Evolutionary conservation across 1,139 yeast genomes (phyloP), one percentile per base, ranked within the genome.

Genomic region (Yamadazyma jaroonii): DNA sequence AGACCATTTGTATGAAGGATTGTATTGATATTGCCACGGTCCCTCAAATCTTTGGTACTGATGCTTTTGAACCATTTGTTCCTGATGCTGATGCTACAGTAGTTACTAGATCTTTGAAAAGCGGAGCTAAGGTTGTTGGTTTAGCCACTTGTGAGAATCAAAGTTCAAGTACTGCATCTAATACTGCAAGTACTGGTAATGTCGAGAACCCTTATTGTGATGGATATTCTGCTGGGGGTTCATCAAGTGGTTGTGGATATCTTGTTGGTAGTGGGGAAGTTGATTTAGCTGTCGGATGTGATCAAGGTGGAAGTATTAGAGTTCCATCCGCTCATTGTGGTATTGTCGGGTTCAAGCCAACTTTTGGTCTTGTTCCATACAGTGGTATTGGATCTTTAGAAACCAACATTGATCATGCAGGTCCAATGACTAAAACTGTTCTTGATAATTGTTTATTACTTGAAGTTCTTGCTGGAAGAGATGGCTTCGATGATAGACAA

Each of bases 111-210:
- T 48, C 52, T 10, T 44, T 63, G 14, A 53, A 56, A 34, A 60
- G 62, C 9, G 69, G 69, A 29, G 69, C 61, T 3, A 52, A 40
- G 11, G 47, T 62, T 23, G 51, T 53, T 22, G 69, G 69, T 9
- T 51, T 58, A n/a, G 62, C 65, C 2, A 59, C 61, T 6, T 63
- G 69, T 47, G 69, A 63, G 37, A 62, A 63, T 36, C 55, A 57
- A 31, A 62, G 66, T 40, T 56, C 62, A 9, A 58, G 64, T 33
- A 60, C 67, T 8, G 59, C 64, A 10, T 57, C 63, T n/a, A 59
- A 58, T 38, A 54, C 66, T 10, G 52, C 67, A 5, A 45, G 55
- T 29, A 56, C 58, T 27, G 64, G 62, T 3, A 40, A 44, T 9
- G 48, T 46, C 9, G 45, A 46, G 11, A 47, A 47, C 27, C 50